Evolutionary conservation across 495 filamentous ascomycete species (phyloP), one percentile per base, ranked within the genome.

Genomic region (Monascus purpureus): DNA sequence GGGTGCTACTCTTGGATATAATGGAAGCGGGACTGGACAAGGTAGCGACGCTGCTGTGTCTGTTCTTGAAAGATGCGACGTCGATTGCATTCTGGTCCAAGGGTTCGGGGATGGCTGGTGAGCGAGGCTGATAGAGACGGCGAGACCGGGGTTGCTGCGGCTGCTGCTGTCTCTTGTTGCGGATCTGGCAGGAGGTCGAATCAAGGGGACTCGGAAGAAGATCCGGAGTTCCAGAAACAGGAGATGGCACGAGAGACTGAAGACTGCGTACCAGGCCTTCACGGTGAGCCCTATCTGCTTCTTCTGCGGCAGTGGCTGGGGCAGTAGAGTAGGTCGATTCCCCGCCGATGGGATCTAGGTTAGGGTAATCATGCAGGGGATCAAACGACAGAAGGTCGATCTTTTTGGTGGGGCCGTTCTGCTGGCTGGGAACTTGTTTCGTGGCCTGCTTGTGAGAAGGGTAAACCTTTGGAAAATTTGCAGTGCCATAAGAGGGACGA

Each of bases 361-460:
- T n/a, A 2, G 42, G 13, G 28, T 45, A 45, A 2, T 33, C 36
- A 8, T 25, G 31, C 6, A 49, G 14, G n/a, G 42, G 39, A 9
- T 47, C 43, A 29, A 42, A 43, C 2, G 42, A 32, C 20, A 46
- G 25, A 1, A 46, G 36, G 31, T 52, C 48, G 7, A 44, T 31
- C 36, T 38, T 48, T 16, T 37, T 47, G 8, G 6, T 8, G 5
- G 31, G 27, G n/a, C 24, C 1, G 18, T 32, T 32, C 4, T 36
- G 23, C 17, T 31, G 34, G 12, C 25, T 26, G 25, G 37, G 27
- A 9, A 32, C 11, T 24, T 39, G 31, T 16, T 33, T 46, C 1
- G 33, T 8, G 13, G 31, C 29, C n/a, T 45, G 35, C 14, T 28
- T 39, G 7, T 32, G 41, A 22, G 39, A 18, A 7, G 19, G 11